phyloP scores from a whole-genome alignment of 108 stramenopile species.

The Schizochytrium sp. region DNA sequence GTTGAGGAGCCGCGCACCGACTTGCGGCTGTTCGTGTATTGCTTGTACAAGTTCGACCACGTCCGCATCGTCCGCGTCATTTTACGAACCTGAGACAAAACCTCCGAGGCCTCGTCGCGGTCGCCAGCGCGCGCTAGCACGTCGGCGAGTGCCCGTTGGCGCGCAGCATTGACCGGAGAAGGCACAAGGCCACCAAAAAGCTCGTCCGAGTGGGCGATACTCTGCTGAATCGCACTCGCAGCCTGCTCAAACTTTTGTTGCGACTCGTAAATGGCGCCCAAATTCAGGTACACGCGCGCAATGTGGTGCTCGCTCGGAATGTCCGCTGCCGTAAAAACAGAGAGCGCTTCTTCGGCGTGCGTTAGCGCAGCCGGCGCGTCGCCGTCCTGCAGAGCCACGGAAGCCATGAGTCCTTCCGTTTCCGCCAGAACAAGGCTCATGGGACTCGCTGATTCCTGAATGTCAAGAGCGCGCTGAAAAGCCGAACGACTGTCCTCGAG shows the following conservation, averaged over 20 bases:
- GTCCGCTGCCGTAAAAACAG: neutral
- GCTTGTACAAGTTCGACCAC: neutral
- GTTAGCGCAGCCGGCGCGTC: neutral
- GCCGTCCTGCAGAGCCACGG: neutral
- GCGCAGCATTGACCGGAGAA: neutral
- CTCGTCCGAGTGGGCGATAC: neutral
- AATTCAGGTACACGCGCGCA: neutral
- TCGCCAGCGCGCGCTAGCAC: neutral
- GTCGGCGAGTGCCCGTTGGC: neutral
- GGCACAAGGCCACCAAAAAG: neutral
- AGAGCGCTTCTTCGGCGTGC: neutral
- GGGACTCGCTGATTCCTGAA: neutral
- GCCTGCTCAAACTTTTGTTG: neutral
- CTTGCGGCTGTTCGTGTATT: neutral
- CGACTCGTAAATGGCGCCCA: neutral
- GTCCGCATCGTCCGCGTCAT: neutral
- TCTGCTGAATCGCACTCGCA: neutral
- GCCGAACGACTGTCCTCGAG: neutral
- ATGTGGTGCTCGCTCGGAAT: neutral
- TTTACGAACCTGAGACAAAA: neutral
- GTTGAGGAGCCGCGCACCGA: neutral
- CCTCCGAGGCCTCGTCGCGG: neutral
- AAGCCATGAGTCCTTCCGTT: neutral
- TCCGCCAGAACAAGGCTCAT: neutral
- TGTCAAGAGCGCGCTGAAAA: neutral